Evolutionary conservation across 495 filamentous ascomycete species (phyloP), one percentile per base, ranked within the genome.

Genomic region (Penicillium pulvis): DNA sequence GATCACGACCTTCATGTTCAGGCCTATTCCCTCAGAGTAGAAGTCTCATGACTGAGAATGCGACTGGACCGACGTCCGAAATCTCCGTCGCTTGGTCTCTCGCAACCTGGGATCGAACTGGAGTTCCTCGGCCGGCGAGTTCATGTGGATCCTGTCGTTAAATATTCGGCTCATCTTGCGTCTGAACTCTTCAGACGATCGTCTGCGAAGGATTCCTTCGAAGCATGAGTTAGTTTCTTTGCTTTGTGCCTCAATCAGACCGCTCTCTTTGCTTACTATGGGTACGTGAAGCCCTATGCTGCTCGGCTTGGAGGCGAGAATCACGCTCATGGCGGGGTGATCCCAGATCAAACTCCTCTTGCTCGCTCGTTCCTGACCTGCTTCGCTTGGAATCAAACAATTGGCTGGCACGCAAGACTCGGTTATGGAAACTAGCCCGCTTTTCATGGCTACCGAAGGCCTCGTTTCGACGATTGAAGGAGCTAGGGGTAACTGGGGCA

Each of bases 121-220:
- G 46, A 71, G 65, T 30, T 56, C 57, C 16, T 74, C 73, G 1
- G 44, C 14, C 8, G 71, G 61, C 19, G 48, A n/a, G 11, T 55
- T 65, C 50, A 63, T 61, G n/a, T 61, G 69, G 31, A 75, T 61
- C 48, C 62, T 71, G 16, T 77, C 73, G 53, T 75, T 73, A 60
- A 77, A 72, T 6, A 77, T 68, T 43, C 63, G 62, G 64, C 73
- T 77, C 53, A 75, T 68, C 45, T 55, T 67, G 31, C 73, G 71
- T 55, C 75, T 69, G 47, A 75, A 73, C 42, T 74, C 70, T 51
- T 74, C 73, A 1, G 73, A 75, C n/a, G 73, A 74, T 43, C 65
- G 69, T 36, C 71, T 65, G 49, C 59, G 65, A 57, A 69, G 66
- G 20, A 44, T 35, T 43, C 59, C 73, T 74, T 24, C 35, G 4